Percentiles rank a stretch among this genome's conserved stretches.
Conservation (phyloP, 164 flowering plant genomes). For the Magnolia changhungtana region DNA sequence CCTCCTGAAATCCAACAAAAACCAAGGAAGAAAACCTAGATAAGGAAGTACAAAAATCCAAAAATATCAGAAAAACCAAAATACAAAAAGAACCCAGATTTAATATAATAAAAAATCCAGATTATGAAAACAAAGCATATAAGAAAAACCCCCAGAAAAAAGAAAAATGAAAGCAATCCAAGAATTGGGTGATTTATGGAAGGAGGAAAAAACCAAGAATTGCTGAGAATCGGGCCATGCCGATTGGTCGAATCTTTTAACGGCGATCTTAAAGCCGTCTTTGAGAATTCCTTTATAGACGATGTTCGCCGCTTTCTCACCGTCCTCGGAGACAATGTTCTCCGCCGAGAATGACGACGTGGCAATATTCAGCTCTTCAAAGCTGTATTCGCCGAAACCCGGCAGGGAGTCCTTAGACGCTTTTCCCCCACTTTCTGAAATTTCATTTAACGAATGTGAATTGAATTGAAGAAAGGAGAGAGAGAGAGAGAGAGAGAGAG, state of each 20-base stretch:
- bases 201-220: conserved; percentile 45
- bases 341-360: conserved; percentile 67
- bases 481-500: conserved; percentile 7
- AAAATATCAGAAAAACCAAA: not conserved
- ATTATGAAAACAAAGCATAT: not conserved
- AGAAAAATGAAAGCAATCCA: not conserved
- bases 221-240: conserved; percentile 96
- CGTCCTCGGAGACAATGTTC: conserved; percentile 87
- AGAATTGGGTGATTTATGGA: not conserved
- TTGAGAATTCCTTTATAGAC: conserved; percentile 75
- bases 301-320: conserved; percentile 90
- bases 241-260: conserved; percentile 72
- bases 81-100: not conserved
- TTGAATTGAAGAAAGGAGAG: conserved; percentile 2
- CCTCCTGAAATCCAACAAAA: conserved; percentile 15
- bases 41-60: not conserved
- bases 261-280: conserved; percentile 59
- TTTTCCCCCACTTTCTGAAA: conserved; percentile 42
- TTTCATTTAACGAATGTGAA: not conserved
- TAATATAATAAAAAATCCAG: not conserved
- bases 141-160: not conserved
- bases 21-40: not conserved
- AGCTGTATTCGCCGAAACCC: conserved; percentile 56
- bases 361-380: conserved; percentile 68
- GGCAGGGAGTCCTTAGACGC: conserved; percentile 42